Base-by-base conservation (phyloP, 345 rosid genomes). In the Salix caprea region DNA sequence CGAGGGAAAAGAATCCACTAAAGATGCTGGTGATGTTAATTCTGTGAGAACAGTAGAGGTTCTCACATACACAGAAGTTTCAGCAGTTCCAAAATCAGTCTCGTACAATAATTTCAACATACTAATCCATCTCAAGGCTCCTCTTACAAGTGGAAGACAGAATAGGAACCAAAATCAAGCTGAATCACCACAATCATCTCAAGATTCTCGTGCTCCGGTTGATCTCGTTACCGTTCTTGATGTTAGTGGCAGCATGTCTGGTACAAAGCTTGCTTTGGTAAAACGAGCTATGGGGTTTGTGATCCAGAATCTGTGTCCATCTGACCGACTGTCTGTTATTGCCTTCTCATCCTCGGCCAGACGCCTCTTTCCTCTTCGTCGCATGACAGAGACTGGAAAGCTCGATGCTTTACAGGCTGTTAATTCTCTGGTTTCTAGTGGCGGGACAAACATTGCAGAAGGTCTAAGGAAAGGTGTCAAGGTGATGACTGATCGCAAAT, bases 161-260 rank as follows among this genome's bases (percentile, higher is more conserved):
- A 36, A 34, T 36, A 42, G 66, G 21, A 23, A 65, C 42, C 23
- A 36, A 26, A 71, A 70, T 46, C 80, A 78, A 60, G 71, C 68
- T 68, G 84, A 76, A 42, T 48, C 71, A 11, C 75, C 70, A 7
- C 21, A 73, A 19, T 39, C 24, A 28, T 44, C 74, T 44, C 52
- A 70, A 62, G 40, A 77, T 70, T 46, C 70, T 30, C 88, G 82
- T 48, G 85, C 86, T 39, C 76, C 84, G 6, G 76, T 86, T 8
- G 88, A 86, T 80, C 85, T 86, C 14, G 86, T 86, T 56, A 69
- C 84, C 2, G 85, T 83, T 4, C 86, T 86, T 70, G 88, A 86
- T 39, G 83, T 79, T 18, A 86, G 86, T 67, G 85, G 86, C 26
- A 83, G 86, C 79, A 83, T 86, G 88, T 71, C 86, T 11, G 81